phyloP scores from a whole-genome alignment of 345 rosid species.

The Populus deltoides region DNA sequence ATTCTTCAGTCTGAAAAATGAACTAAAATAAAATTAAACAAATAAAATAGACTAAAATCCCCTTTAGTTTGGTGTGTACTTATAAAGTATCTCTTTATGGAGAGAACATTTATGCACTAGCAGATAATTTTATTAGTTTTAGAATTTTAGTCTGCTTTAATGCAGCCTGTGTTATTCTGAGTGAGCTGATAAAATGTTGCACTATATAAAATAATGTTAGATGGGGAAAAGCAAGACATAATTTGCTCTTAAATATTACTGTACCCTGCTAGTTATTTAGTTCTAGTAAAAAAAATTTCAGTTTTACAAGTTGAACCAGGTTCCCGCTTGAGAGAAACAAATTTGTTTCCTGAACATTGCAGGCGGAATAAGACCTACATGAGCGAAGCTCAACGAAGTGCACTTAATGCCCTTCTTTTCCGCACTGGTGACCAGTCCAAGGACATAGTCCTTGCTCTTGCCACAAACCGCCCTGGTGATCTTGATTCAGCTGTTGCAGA shows the following conservation, averaged over 20 bases:
- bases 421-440: constrained; percentile 96
- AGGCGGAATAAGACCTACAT: constrained; percentile 92
- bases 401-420: constrained; percentile 88
- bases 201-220: background rate
- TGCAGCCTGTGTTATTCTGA: background rate
- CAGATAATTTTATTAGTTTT: background rate
- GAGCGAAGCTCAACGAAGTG: constrained; percentile 99
- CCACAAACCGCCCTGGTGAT: constrained; percentile 97
- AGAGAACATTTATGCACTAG: background rate
- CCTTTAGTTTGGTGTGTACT: background rate
- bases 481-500: constrained; percentile 94
- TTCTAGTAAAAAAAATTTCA: background rate
- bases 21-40: background rate
- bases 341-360: constrained; percentile 19
- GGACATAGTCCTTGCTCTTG: constrained; percentile 90
- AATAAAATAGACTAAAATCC: background rate
- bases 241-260: background rate
- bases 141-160: background rate
- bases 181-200: background rate
- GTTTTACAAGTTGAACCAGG: background rate
- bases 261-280: background rate
- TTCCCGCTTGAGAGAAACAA: background rate
- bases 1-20: background rate
- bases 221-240: background rate
- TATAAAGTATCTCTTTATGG: background rate